phyloP scores from a whole-genome alignment of 2,329 filamentous ascomycete genomes.

The Colletotrichum sojae region DNA sequence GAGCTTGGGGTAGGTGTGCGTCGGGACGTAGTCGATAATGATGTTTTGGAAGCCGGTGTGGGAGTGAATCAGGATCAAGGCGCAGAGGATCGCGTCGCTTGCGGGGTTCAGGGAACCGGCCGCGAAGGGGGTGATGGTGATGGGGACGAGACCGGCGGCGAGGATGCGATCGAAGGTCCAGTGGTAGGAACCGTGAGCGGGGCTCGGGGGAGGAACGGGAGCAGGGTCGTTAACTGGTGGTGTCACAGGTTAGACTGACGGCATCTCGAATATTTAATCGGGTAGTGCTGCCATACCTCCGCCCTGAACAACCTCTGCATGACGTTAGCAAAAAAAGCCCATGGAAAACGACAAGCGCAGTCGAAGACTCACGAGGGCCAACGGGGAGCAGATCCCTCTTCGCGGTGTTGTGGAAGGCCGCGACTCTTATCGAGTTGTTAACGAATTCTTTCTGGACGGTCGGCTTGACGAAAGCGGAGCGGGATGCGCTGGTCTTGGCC shows the following conservation, averaged over 20 bases:
- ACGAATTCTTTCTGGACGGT: conserved; percentile 44
- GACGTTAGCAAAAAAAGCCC: conserved; percentile 57
- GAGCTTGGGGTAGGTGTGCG: conserved; percentile 75
- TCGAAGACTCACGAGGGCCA: conserved; percentile 79
- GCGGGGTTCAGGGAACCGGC: conserved; percentile 91
- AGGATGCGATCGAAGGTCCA: conserved; percentile 96
- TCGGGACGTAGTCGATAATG: conserved; percentile 93
- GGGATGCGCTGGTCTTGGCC: conserved; percentile 50
- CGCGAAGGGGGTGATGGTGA: conserved; percentile 92
- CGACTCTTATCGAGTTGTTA: conserved; percentile 67
- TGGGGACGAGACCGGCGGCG: conserved; percentile 84
- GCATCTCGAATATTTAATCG: conserved; percentile 12
- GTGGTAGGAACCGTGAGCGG: conserved; percentile 95
- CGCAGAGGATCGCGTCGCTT: conserved; percentile 88
- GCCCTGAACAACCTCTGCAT: conserved; percentile 80
- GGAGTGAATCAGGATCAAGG: conserved; percentile 88
- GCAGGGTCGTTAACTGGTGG: conserved; percentile 86
- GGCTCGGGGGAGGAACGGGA: conserved; percentile 78
- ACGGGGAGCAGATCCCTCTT: conserved; percentile 84
- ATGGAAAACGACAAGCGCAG: background rate
- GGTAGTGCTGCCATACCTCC: conserved; percentile 68
- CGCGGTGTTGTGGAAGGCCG: conserved; percentile 89
- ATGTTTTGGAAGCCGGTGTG: conserved; percentile 95
- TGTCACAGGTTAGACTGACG: conserved; percentile 43
- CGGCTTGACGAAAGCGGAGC: conserved; percentile 44